These are phyloP conservation scores for Didymella keratinophila DNA, from an alignment of 2,329 filamentous ascomycete species.

Conservation along the genomic window DNA sequence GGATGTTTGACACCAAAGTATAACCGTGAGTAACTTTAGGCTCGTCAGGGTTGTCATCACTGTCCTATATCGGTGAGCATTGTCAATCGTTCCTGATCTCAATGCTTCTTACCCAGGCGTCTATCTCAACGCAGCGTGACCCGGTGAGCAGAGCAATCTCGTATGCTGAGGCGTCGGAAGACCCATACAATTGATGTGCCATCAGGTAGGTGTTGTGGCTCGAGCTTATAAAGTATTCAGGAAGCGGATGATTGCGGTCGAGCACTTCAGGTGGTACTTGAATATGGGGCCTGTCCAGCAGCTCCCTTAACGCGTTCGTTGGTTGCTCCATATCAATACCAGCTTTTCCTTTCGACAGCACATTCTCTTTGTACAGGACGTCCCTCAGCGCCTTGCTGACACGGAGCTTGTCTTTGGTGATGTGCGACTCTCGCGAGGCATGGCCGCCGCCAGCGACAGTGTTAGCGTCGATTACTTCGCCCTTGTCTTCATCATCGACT, in stretches of 20 bases:
- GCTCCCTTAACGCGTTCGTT: conserved; percentile 56
- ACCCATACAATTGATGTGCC: conserved; percentile 73
- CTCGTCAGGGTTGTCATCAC: conserved; percentile 66
- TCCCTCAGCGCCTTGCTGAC: conserved; percentile 67
- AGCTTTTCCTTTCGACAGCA: conserved; percentile 60
- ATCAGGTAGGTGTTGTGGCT: conserved; percentile 77
- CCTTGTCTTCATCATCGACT: conserved; percentile 61
- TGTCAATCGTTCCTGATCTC: neutral
- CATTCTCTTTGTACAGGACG: conserved; percentile 62
- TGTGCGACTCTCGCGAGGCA: conserved; percentile 57
- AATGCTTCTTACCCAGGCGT: conserved; percentile 65
- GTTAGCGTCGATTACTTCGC: conserved; percentile 60
- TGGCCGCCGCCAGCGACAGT: conserved; percentile 68
- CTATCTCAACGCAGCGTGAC: conserved; percentile 75
- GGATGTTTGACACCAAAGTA: conserved; percentile 71
- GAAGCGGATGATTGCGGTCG: conserved; percentile 67
- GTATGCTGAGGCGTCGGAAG: conserved; percentile 69
- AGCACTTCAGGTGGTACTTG: conserved; percentile 63
- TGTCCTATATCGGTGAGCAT: conserved; percentile 8
- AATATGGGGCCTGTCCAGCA: conserved; percentile 67
- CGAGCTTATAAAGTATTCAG: conserved; percentile 76
- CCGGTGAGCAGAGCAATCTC: conserved; percentile 68
- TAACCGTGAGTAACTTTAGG: conserved; percentile 76
- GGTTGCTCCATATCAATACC: conserved; percentile 56
- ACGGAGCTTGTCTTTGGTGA: conserved; percentile 63